Conservation (phyloP, 2,329 filamentous ascomycete species). For the Fusarium penzigii region DNA sequence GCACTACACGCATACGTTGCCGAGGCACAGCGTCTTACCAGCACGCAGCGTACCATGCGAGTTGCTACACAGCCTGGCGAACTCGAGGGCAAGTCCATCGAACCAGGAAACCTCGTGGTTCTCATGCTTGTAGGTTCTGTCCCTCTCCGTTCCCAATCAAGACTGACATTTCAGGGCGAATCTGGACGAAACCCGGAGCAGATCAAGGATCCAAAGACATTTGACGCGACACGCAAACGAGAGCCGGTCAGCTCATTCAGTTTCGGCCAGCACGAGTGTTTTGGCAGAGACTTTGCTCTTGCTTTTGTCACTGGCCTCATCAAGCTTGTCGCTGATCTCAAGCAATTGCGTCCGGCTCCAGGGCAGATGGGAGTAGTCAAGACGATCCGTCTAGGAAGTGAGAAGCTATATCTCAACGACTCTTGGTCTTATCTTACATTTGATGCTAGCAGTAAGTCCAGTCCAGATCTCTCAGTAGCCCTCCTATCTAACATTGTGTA, state of each 20-base stretch:
- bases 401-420: slow-evolving; percentile 48
- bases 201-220: slow-evolving; percentile 36
- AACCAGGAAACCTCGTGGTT: slow-evolving; percentile 43
- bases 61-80: slow-evolving; percentile 35
- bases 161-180: slow-evolving; percentile 34
- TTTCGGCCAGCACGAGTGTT: slow-evolving; percentile 48
- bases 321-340: slow-evolving; percentile 44
- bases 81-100: slow-evolving; percentile 40
- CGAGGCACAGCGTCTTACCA: slow-evolving; percentile 45
- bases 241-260: slow-evolving; percentile 45
- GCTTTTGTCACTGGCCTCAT: slow-evolving; percentile 44
- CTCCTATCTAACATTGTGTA: slow-evolving; percentile 23
- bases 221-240: slow-evolving; percentile 43
- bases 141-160: fast-evolving
- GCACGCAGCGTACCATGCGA: slow-evolving; percentile 40
- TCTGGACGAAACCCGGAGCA: slow-evolving; percentile 41
- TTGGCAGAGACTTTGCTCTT: slow-evolving; percentile 43
- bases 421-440: slow-evolving; percentile 48
- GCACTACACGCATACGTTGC: slow-evolving; percentile 39
- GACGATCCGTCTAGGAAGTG: slow-evolving; percentile 40
- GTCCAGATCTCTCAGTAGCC: neutral
- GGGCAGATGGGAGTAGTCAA: slow-evolving; percentile 48
- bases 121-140: slow-evolving; percentile 39
- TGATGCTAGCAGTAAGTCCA: slow-evolving; percentile 47
- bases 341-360: slow-evolving; percentile 46